Conservation (phyloP, 768 basidiomycete genomes). For the Boletus coccyginus region DNA sequence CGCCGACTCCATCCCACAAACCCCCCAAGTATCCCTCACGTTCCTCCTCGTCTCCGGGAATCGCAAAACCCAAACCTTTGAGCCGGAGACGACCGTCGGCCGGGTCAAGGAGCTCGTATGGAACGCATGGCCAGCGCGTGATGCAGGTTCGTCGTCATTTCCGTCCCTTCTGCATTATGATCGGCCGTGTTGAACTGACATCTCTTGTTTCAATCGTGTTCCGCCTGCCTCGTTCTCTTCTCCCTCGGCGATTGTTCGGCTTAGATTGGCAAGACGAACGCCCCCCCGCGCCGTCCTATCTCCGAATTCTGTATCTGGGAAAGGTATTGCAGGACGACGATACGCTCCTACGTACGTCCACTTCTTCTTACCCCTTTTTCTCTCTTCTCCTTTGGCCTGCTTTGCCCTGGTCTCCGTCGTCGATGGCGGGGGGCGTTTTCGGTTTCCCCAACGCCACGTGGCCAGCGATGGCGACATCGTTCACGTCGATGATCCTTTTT, state of each 20-base stretch:
- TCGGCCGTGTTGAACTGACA: conserved; percentile 10
- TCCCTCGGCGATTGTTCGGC: background rate
- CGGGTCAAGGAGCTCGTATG: conserved; percentile 82
- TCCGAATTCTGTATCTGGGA: conserved; percentile 73
- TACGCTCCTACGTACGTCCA: conserved; percentile 57
- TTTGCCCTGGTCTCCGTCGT: background rate
- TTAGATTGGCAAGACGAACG: conserved; percentile 78
- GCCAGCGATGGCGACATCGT: background rate
- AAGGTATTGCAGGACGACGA: conserved; percentile 85
- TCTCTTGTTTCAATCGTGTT: background rate
- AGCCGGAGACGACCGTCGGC: conserved; percentile 70
- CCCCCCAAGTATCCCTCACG: conserved; percentile 61
- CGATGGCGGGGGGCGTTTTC: background rate
- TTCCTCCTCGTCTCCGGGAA: conserved; percentile 72
- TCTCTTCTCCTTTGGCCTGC: background rate
- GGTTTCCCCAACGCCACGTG: background rate
- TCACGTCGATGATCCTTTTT: background rate
- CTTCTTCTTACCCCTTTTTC: background rate
- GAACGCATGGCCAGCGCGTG: conserved; percentile 67
- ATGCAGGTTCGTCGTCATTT: conserved; percentile 41
- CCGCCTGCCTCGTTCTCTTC: background rate
- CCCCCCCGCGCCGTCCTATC: conserved; percentile 73
- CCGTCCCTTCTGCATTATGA: conserved; percentile 9
- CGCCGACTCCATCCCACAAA: conserved; percentile 45
- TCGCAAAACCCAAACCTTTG: conserved; percentile 69